phyloP scores from a whole-genome alignment of 495 filamentous ascomycete species.

The Daldinia childiae region DNA sequence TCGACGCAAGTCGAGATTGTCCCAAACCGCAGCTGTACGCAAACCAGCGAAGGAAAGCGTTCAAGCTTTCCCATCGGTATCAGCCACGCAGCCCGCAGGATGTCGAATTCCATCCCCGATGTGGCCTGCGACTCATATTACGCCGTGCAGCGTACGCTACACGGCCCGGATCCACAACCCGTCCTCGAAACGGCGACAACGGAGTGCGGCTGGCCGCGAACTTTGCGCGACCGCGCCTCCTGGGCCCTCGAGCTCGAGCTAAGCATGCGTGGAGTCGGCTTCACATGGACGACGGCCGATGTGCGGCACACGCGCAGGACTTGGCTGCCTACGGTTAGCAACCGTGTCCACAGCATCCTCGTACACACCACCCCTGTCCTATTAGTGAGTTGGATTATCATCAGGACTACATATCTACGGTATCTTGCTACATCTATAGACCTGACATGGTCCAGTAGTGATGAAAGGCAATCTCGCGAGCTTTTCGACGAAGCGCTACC shows the following conservation, averaged over 20 bases:
- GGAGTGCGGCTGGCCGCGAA: constrained; percentile 26
- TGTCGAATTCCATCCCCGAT: constrained; percentile 19
- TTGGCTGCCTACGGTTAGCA: constrained; percentile 23
- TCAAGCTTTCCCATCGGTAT: constrained; percentile 14
- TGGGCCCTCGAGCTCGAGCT: constrained; percentile 38
- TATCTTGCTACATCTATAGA: constrained; percentile 11
- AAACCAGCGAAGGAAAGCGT: not conserved
- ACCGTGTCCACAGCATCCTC: constrained; percentile 28
- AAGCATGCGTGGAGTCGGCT: constrained; percentile 37
- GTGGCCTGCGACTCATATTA: constrained; percentile 18
- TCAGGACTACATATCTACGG: constrained; percentile 11
- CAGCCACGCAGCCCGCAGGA: constrained; percentile 10
- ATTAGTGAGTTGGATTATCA: constrained; percentile 10
- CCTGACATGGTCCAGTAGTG: not conserved
- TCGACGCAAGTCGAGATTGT: not conserved
- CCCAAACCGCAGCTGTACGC: not conserved
- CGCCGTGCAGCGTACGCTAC: constrained; percentile 20
- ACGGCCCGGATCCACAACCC: constrained; percentile 19
- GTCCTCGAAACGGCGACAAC: constrained; percentile 30
- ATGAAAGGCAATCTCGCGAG: constrained; percentile 10
- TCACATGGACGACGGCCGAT: constrained; percentile 35
- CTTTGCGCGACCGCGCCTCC: constrained; percentile 27
- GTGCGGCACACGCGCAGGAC: constrained; percentile 37
- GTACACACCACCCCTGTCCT: constrained; percentile 12
- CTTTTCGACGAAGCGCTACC: constrained; percentile 24